phyloP scores from a whole-genome alignment of 75 land plant genomes.

The Cunninghamia lanceolata region DNA sequence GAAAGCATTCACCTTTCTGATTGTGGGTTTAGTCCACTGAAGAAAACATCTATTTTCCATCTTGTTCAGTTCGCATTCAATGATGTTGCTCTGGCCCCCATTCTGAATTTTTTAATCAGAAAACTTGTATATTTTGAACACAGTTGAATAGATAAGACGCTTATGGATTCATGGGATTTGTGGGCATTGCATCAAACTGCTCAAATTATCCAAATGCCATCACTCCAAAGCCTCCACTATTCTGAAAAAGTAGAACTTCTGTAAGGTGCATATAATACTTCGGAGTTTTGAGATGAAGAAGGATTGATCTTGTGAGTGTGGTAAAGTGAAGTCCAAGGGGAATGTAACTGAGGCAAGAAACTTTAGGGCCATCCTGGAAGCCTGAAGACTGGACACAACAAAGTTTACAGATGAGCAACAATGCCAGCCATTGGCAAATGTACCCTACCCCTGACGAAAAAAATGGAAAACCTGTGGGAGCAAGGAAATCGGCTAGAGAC shows the following conservation, averaged over 20 bases:
- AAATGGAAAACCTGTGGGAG: background rate
- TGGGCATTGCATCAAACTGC: background rate
- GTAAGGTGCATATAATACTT: background rate
- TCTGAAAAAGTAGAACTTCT: no score
- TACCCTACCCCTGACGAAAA: background rate
- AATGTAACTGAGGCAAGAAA: background rate
- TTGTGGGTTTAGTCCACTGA: background rate
- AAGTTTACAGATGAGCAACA: background rate
- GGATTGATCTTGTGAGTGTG: background rate
- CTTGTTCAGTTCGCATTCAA: background rate
- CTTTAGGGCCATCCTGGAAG: background rate
- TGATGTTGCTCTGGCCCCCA: background rate
- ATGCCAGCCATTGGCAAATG: background rate
- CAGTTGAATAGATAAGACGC: no score
- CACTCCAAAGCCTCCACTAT: no score
- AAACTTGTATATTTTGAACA: no score
- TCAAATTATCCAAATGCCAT: no score
- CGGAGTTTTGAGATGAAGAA: background rate
- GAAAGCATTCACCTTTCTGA: background rate
- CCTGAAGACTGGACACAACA: background rate
- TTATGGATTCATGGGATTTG: background rate
- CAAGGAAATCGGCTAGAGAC: background rate
- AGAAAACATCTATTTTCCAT: background rate
- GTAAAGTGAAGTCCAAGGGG: background rate
- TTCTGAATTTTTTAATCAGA: background rate